Conservation (phyloP, 495 filamentous ascomycete genomes). For the Neurospora africana region DNA sequence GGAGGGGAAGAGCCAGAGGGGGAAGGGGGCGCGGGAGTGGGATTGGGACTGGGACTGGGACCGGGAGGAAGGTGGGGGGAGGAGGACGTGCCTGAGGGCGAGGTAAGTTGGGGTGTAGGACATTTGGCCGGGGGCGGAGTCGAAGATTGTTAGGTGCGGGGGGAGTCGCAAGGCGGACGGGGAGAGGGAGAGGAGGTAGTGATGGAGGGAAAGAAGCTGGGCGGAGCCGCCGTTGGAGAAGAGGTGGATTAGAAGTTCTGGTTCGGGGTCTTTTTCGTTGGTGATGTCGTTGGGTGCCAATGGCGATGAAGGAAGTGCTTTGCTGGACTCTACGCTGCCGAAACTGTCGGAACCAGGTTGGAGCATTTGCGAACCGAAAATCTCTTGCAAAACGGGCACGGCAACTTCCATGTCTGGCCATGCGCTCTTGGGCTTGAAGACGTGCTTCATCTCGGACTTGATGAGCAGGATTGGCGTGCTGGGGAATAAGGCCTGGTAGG, state of each 20-base stretch:
- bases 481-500: constrained; percentile 31
- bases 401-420: constrained; percentile 9
- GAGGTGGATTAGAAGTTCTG: constrained; percentile 30
- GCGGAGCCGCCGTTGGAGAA: constrained; percentile 36
- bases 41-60: too few relatives aligned
- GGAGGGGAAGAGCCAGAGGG: not conserved
- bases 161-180: constrained; percentile 10
- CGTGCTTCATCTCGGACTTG: constrained; percentile 24
- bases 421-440: constrained; percentile 7
- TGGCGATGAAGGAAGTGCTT: not conserved
- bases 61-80: not conserved
- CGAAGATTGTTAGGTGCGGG: constrained; percentile 24
- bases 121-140: constrained; percentile 31
- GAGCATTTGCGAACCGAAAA: not conserved
- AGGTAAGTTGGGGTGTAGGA: constrained; percentile 14
- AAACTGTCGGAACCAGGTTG: not conserved
- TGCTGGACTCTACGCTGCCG: not conserved
- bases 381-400: constrained; percentile 9
- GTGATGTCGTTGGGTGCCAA: not conserved
- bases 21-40: not conserved
- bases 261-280: not conserved
- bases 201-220: constrained; percentile 18
- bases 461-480: constrained; percentile 29
- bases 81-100: constrained; percentile 13
- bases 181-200: constrained; percentile 10